phyloP scores from a whole-genome alignment of 768 basidiomycete species.

The Glaciozyma antarctica region DNA sequence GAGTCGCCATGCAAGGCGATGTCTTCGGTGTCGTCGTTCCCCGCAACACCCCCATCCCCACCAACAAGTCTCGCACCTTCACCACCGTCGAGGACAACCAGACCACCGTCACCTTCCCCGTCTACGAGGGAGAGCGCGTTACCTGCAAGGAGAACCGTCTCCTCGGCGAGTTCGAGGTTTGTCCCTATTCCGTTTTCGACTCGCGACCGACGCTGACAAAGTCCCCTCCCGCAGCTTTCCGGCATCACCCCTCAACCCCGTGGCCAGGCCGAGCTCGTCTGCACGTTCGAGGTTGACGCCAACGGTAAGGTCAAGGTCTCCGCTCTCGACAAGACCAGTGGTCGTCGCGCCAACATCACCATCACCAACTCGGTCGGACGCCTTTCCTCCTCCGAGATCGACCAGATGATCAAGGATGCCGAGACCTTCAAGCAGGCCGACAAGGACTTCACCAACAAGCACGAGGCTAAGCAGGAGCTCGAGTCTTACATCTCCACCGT shows the following conservation, averaged over 20 bases:
- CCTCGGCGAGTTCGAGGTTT: conserved; percentile 85
- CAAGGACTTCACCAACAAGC: conserved; percentile 95
- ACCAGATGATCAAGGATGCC: conserved; percentile 99
- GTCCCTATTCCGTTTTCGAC: neutral
- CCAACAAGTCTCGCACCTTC: conserved; percentile 97
- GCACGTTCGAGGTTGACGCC: conserved; percentile 98
- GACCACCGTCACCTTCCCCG: conserved; percentile 99
- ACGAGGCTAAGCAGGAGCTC: conserved; percentile 96
- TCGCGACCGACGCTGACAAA: neutral
- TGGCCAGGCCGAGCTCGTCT: conserved; percentile 97
- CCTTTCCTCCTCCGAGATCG: conserved; percentile 92
- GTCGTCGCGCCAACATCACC: conserved; percentile 73
- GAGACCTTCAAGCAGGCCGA: conserved; percentile 87
- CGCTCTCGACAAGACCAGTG: conserved; percentile 94
- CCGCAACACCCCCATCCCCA: conserved; percentile 98
- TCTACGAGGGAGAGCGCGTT: conserved; percentile 99
- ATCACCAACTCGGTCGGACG: conserved; percentile 98
- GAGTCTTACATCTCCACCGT: conserved; percentile 97
- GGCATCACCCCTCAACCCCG: conserved; percentile 99
- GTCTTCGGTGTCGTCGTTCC: conserved; percentile 99
- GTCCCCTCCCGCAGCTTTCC: conserved; percentile 49
- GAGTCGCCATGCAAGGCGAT: conserved; percentile 99
- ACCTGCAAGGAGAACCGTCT: conserved; percentile 99
- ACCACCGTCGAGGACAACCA: conserved; percentile 99
- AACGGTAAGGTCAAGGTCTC: conserved; percentile 99